These are phyloP conservation scores for Coemansia sp. DNA, from an alignment of 192 early-diverging fungal species.

Conservation along the genomic window DNA sequence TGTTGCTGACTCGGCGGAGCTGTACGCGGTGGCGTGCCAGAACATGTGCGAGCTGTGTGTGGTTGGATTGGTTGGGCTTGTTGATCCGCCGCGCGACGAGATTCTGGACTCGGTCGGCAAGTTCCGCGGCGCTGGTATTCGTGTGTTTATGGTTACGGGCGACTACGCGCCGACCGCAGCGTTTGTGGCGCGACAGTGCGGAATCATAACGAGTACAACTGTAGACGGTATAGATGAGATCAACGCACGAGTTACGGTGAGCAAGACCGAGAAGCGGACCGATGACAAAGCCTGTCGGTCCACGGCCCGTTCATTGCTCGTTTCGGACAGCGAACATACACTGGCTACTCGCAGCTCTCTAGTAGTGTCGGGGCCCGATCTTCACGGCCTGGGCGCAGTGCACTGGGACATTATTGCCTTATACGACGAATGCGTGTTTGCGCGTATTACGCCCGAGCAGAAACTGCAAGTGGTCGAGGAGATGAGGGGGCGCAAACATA, in stretches of 20 bases:
- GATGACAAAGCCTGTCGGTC: neutral
- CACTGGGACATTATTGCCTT: slow-evolving; percentile 69
- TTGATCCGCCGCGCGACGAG: slow-evolving; percentile 82
- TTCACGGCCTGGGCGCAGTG: slow-evolving; percentile 56
- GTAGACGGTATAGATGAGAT: slow-evolving; percentile 46
- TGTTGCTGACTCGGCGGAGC: slow-evolving; percentile 25
- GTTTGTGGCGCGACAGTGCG: slow-evolving; percentile 73
- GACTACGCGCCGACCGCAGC: slow-evolving; percentile 76
- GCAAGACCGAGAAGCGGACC: neutral
- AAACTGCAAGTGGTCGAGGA: slow-evolving; percentile 80
- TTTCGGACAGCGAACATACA: slow-evolving; percentile 13
- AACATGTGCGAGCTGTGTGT: slow-evolving; percentile 56
- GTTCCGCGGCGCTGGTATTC: slow-evolving; percentile 62
- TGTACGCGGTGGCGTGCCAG: slow-evolving; percentile 27
- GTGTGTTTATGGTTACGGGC: slow-evolving; percentile 85
- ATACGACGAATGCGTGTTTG: slow-evolving; percentile 81
- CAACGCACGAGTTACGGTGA: neutral
- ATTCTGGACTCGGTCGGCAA: slow-evolving; percentile 59
- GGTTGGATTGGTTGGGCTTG: slow-evolving; percentile 73
- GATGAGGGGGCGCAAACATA: slow-evolving; percentile 63
- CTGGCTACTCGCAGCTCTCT: slow-evolving; percentile 30
- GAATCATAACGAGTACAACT: slow-evolving; percentile 57
- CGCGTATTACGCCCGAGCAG: slow-evolving; percentile 84
- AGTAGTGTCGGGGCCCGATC: slow-evolving; percentile 66
- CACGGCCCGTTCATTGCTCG: neutral